Evolutionary conservation across 345 rosid species (phyloP).

Genomic region (Brassica napus): Da-Ae NC_063435.1:6058001-6058500

Average conservation of each 20-base stretch:
- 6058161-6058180: constrained; percentile 31
- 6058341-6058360: constrained; percentile 95
- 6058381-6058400: constrained; percentile 72
- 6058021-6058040: constrained; percentile 39
- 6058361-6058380: constrained; percentile 73
- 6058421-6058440: constrained; percentile 86
- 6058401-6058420: constrained; percentile 93
- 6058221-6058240: constrained; percentile 30
- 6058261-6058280: constrained; percentile 79
- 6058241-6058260: constrained; percentile 44
- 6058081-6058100: constrained; percentile 39
- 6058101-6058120: constrained; percentile 46
- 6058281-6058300: constrained; percentile 81
- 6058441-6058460: constrained; percentile 86
- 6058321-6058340: constrained; percentile 78
- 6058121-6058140: constrained; percentile 40
- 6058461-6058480: constrained; percentile 91
- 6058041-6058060: constrained; percentile 42
- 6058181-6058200: constrained; percentile 24
- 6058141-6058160: constrained; percentile 34
- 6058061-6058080: constrained; percentile 38
- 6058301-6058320: constrained; percentile 86
- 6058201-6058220: constrained; percentile 35
- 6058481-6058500: constrained; percentile 54
- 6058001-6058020: constrained; percentile 30